A percentile compares a stretch with the other conserved stretches of the same genome.
Evolutionary conservation across 176 grass and related monocot genomes (phyloP).

Genomic region (Triticum turgidum): DNA sequence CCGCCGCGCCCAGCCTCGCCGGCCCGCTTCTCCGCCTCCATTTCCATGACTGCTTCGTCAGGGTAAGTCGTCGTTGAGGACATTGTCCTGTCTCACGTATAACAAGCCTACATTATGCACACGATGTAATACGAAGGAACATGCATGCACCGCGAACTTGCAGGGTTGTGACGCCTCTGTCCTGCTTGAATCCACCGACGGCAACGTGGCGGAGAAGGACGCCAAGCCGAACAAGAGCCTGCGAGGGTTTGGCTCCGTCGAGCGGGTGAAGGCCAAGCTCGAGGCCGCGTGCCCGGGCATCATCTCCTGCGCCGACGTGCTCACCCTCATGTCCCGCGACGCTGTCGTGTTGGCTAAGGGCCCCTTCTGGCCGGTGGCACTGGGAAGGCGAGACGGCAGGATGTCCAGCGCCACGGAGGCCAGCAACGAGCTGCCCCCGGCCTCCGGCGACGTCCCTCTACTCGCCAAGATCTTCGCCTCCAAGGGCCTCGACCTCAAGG

Average conservation of each 20-base stretch:
- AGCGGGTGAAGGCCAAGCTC: conserved; percentile 55
- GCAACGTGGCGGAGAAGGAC: conserved; percentile 41
- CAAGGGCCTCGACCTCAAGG: neutral
- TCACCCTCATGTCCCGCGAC: neutral
- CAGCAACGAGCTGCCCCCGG: neutral
- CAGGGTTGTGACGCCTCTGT: conserved; percentile 73
- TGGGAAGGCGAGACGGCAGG: neutral
- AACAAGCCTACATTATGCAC: too few relatives aligned
- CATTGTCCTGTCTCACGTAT: too few relatives aligned
- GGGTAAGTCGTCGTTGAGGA: neutral
- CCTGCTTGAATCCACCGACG: conserved; percentile 37
- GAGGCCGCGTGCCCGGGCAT: conserved; percentile 18
- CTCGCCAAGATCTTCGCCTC: neutral
- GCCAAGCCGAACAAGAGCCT: conserved; percentile 62
- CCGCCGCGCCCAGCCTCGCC: neutral
- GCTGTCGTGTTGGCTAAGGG: neutral
- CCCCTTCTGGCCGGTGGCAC: neutral
- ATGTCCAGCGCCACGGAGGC: neutral
- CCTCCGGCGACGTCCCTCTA: neutral
- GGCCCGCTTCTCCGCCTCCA: neutral
- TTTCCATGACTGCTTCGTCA: conserved; percentile 6
- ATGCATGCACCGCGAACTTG: neutral
- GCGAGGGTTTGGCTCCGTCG: conserved; percentile 50
- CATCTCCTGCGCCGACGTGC: neutral
- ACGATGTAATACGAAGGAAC: too few relatives aligned